These are phyloP conservation scores for Cardamine occulta DNA, from an alignment of 345 rosid genomes.

Conservation along the genomic window DNA sequence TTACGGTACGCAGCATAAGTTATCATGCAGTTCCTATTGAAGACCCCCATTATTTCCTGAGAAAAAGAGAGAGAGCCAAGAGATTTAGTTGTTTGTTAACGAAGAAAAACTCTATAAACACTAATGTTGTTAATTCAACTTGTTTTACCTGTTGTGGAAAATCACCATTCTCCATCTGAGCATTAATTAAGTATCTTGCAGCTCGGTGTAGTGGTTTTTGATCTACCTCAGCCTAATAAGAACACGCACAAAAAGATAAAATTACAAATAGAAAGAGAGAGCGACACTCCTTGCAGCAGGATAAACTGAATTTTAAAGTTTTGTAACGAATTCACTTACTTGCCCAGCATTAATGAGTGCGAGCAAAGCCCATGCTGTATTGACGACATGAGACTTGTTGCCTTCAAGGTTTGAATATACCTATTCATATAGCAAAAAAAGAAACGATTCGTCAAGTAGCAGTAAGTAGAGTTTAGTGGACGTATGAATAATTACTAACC, in stretches of 20 bases:
- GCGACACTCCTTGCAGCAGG: not conserved
- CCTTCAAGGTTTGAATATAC: constrained; percentile 62
- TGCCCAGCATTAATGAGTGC: constrained; percentile 69
- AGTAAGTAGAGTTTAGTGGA: constrained; percentile 1
- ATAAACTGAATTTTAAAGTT: not conserved
- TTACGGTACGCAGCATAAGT: constrained; percentile 62
- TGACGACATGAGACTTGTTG: constrained; percentile 60
- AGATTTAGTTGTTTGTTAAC: not conserved
- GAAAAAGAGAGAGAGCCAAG: constrained; percentile 16
- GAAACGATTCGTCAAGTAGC: not conserved
- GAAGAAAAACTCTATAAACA: constrained; percentile 7
- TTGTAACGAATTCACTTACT: constrained; percentile 44
- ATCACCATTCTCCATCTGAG: constrained; percentile 76
- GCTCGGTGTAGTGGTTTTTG: constrained; percentile 60
- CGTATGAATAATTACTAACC: constrained; percentile 45
- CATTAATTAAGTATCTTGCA: constrained; percentile 60
- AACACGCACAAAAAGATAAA: constrained; percentile 6
- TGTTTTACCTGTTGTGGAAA: constrained; percentile 67
- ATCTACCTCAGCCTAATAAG: constrained; percentile 67
- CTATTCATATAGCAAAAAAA: constrained; percentile 34
- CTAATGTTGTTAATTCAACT: constrained; percentile 9
- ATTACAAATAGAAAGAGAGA: not conserved
- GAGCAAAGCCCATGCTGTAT: constrained; percentile 72
- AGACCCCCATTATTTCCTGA: constrained; percentile 84
- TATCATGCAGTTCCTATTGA: constrained; percentile 75